phyloP scores from a whole-genome alignment of 371 early-diverging fungal genomes.

The Chytridium lagenaria region DNA sequence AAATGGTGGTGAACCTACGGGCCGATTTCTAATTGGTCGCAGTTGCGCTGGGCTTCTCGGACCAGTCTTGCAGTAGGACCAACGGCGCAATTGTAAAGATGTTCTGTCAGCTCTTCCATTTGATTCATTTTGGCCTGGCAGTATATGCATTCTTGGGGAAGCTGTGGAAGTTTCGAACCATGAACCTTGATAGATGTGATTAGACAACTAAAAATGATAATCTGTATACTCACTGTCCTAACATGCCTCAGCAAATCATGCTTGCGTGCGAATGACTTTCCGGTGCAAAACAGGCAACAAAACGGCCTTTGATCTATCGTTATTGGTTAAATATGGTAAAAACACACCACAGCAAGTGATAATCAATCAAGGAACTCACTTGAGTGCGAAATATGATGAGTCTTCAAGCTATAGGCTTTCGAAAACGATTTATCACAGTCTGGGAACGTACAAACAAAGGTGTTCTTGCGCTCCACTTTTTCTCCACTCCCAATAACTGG shows the following conservation, averaged over 20 bases:
- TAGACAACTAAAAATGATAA: background rate
- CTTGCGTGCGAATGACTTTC: background rate
- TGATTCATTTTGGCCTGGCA: background rate
- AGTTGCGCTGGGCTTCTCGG: too few species aligned
- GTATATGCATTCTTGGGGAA: background rate
- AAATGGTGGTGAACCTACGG: too few species aligned
- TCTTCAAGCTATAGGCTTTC: conserved; percentile 9
- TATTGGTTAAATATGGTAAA: too few species aligned
- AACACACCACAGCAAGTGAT: too few species aligned
- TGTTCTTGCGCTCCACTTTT: background rate
- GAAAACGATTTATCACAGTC: background rate
- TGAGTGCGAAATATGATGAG: conserved; percentile 5
- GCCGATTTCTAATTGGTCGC: too few species aligned
- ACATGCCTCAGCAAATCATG: background rate
- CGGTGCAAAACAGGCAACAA: background rate
- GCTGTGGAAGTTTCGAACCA: background rate
- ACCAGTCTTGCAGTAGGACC: too few species aligned
- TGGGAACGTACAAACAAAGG: background rate
- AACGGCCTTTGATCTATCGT: background rate
- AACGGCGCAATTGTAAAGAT: background rate
- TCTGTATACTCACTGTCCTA: background rate
- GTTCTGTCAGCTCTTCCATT: background rate
- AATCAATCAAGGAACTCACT: background rate
- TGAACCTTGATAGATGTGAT: background rate
- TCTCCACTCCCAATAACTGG: background rate